These are phyloP conservation scores for Nakaseomyces uthaithaninus DNA, from an alignment of 1,139 yeast species.

Conservation along the genomic window DNA sequence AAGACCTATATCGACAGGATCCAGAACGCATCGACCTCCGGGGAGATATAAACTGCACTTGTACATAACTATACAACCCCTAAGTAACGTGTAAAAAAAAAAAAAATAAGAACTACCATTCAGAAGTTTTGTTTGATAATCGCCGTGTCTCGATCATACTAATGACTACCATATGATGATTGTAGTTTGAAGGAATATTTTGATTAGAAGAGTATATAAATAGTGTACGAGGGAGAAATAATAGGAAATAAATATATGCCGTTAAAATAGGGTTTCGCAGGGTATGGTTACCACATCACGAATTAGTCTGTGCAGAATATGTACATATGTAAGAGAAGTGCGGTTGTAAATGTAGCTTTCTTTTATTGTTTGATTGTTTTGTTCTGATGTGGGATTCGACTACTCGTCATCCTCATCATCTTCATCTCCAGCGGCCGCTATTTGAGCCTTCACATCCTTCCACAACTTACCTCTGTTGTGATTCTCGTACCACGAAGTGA, in stretches of 20 bases:
- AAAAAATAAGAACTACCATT: too few species aligned
- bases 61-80: slow-evolving; percentile 11
- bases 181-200: too few species aligned
- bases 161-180: too few species aligned
- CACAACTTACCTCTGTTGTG: slow-evolving; percentile 95
- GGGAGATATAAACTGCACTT: slow-evolving; percentile 22
- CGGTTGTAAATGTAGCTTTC: too few species aligned
- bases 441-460: slow-evolving; percentile 78
- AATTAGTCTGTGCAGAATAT: slow-evolving; percentile 1
- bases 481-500: slow-evolving; percentile 76
- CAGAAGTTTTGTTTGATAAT: too few species aligned
- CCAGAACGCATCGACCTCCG: slow-evolving; percentile 40
- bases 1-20: slow-evolving; percentile 68
- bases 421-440: slow-evolving; percentile 51
- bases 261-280: background rate
- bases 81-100: too few species aligned
- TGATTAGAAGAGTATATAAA: too few species aligned
- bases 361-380: background rate
- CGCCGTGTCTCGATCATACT: too few species aligned
- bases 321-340: too few species aligned
- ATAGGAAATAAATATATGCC: slow-evolving; percentile 2
- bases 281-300: too few species aligned
- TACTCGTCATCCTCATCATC: slow-evolving; percentile 47
- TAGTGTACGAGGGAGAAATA: too few species aligned
- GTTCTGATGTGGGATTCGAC: too few species aligned